These are phyloP conservation scores for Zygosaccharomyces kombuchaensis DNA, from an alignment of 805 yeast species.

Conservation along the genomic window DNA sequence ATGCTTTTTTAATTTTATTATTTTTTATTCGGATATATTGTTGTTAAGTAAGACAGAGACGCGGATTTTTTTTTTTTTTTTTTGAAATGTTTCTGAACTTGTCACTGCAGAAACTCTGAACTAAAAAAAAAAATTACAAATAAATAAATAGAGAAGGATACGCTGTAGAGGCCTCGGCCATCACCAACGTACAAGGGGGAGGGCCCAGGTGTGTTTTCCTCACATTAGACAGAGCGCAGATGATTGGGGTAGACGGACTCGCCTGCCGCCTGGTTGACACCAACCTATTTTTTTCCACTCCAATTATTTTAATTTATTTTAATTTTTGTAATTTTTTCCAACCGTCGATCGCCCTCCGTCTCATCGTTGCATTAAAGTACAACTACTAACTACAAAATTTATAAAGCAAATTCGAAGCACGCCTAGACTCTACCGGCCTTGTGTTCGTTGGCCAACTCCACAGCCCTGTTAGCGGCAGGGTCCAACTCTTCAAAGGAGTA, in stretches of 20 bases:
- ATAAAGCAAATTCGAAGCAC: neutral
- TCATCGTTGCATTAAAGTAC: neutral
- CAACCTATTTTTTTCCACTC: neutral
- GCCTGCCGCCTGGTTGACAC: no score
- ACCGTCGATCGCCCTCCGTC: neutral
- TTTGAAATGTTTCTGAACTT: no score
- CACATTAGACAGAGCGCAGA: no score
- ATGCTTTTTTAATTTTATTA: neutral
- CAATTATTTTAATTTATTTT: no score
- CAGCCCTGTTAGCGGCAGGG: constrained; percentile 95
- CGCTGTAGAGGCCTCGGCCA: no score
- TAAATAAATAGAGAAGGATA: no score
- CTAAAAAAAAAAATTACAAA: no score
- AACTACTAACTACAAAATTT: neutral
- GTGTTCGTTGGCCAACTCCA: constrained; percentile 51
- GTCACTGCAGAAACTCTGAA: no score
- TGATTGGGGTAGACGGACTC: no score
- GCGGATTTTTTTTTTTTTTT: neutral
- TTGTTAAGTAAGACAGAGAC: neutral
- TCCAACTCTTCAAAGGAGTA: constrained; percentile 89
- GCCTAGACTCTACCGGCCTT: neutral
- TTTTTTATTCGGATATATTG: neutral
- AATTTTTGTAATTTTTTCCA: neutral
- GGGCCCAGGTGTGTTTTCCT: no score
- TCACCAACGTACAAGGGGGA: no score